Evolutionary conservation across 345 rosid species (phyloP), one percentile per base, ranked within the genome.

Genomic region (Pseudoturritis turrita): DNA sequence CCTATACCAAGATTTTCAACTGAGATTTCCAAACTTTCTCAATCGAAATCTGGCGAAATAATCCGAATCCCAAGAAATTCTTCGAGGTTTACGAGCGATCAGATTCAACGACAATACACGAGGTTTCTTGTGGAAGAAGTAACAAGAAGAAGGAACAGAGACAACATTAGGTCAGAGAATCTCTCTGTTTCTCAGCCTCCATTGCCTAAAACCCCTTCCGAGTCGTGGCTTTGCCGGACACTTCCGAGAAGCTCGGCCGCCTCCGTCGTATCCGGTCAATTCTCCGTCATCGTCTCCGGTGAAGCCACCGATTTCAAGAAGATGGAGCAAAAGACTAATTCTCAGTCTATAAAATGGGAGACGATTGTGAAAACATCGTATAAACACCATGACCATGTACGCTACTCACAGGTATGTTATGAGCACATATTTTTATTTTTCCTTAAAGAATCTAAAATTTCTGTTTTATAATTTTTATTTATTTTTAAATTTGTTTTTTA

Each of bases 171-270:
- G 79, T 37, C 77, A 62, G 21, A 36, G 25, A 82, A 35, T 68
- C 17, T 54, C 56, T 72, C 46, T 62, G 69, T 71, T 80, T 55
- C 80, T 81, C 84, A 86, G 15, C 96, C 87, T 56, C 87, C 90
- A 47, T 68, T 85, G 56, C 96, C 90, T 11, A 88, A 86, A 80
- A 86, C 85, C 9, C 99, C 99, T 11, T 83, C 99, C 0, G 96
- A 95, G 58, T 95, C 99, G 2, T 95, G 99, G 99, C 96, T 95
- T 41, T 82, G 84, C 80, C 88, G 96, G 45, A 75, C 96, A 13
- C 80, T 88, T 75, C 96, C 86, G 1, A 79, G 62, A 44, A 84
- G 59, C 67, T 71, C 83, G 6, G 50, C 80, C 43, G 71, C 79
- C 0, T 70, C 71, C 79, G 37, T 64, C 65, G 33, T 58, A 23